Evolutionary conservation across 306 rosid genomes (phyloP).

Genomic region (Prunus dulcis): DNA sequence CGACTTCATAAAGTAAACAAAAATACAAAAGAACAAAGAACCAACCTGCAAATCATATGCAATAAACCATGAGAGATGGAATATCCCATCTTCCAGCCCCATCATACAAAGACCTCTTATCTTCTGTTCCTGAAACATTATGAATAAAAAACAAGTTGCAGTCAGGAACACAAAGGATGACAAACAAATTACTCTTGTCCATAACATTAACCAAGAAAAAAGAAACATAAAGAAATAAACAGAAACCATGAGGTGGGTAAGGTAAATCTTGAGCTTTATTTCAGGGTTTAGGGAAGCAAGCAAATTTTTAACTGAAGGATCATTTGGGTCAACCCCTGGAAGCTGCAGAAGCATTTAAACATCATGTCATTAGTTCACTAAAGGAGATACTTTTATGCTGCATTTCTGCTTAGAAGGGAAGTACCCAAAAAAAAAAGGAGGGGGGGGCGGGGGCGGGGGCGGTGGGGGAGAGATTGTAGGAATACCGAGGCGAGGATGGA

Average conservation of each 20-base stretch:
- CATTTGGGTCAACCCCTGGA: slow-evolving; percentile 98
- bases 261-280: slow-evolving; percentile 22
- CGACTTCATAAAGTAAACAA: neutral
- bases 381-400: slow-evolving; percentile 15
- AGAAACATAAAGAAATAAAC: neutral
- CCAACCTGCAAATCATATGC: slow-evolving; percentile 86
- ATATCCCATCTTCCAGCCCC: slow-evolving; percentile 88
- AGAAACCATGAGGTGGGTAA: neutral
- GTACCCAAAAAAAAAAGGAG: neutral
- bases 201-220: neutral
- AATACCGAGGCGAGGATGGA: slow-evolving; percentile 87
- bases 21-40: slow-evolving; percentile 10
- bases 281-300: slow-evolving; percentile 82
- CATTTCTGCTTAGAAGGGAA: neutral
- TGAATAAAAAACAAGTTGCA: slow-evolving; percentile 13
- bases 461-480: neutral
- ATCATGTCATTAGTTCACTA: slow-evolving; percentile 12
- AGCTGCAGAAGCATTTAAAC: slow-evolving; percentile 59
- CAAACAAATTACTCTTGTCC: neutral
- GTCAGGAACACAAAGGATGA: slow-evolving; percentile 22
- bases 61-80: slow-evolving; percentile 92
- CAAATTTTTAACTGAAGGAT: slow-evolving; percentile 91
- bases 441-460: too few species aligned
- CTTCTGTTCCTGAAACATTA: slow-evolving; percentile 76
- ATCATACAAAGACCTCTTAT: slow-evolving; percentile 96